Percentiles rank a stretch among this genome's conserved stretches.
phyloP scores from a whole-genome alignment of 1,284 basidiomycete genomes.

The Schizophyllum commune region DNA sequence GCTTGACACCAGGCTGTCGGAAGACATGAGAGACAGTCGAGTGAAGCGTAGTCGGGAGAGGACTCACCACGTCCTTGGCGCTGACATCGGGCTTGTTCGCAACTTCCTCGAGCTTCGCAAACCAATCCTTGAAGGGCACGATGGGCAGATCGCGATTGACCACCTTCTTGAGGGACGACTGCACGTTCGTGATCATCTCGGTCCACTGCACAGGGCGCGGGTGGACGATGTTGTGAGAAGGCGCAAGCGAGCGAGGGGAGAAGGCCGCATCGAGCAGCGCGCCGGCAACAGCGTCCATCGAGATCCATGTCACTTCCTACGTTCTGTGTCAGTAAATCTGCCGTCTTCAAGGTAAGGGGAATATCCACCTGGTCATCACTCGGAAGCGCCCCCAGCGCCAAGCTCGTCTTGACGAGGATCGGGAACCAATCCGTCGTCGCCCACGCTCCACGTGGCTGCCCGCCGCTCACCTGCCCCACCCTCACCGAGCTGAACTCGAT shows the following conservation, averaged over 20 bases:
- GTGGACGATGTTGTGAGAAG: conserved; percentile 22
- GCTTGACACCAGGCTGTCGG: conserved; percentile 4
- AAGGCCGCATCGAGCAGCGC: conserved; percentile 15
- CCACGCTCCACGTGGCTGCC: conserved; percentile 31
- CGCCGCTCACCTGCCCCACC: conserved; percentile 37
- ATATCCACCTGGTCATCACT: conserved; percentile 20
- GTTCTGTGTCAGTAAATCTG: conserved; percentile 3
- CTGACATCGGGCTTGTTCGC: background rate
- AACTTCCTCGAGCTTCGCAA: conserved; percentile 16
- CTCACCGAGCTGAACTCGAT: conserved; percentile 14
- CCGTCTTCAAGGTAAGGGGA: background rate
- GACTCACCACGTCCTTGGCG: background rate
- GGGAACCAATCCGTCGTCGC: conserved; percentile 38
- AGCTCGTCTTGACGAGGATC: conserved; percentile 27
- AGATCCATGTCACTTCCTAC: conserved; percentile 20
- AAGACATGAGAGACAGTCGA: background rate
- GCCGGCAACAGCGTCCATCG: conserved; percentile 16
- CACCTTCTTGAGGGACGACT: conserved; percentile 10
- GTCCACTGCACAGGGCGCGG: conserved; percentile 20
- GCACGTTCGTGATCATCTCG: conserved; percentile 14
- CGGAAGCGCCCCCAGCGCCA: conserved; percentile 21
- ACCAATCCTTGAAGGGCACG: conserved; percentile 24
- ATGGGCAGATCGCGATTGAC: conserved; percentile 15
- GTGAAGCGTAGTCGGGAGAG: background rate
- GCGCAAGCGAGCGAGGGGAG: conserved; percentile 5